Evolutionary conservation across 129 eudicot species (phyloP).

Genomic region (Centrapalus pauciflorus): DNA sequence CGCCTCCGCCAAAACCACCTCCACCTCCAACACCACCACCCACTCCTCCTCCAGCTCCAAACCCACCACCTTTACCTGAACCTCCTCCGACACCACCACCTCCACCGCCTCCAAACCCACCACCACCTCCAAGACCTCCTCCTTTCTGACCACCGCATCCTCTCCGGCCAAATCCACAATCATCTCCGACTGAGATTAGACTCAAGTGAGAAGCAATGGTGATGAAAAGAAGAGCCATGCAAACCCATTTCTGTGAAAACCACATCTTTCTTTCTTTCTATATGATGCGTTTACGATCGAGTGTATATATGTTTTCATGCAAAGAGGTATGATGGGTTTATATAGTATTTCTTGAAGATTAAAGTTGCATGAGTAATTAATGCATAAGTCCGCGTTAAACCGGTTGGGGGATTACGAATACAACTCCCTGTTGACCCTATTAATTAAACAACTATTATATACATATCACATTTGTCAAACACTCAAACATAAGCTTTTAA

Average conservation of each 20-base stretch:
- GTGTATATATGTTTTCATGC: slow-evolving; percentile 13
- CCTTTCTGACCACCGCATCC: slow-evolving; percentile 23
- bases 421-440: slow-evolving; percentile 18
- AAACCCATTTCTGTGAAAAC: slow-evolving; percentile 39
- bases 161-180: slow-evolving; percentile 20
- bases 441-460: neutral
- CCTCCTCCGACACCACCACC: slow-evolving; percentile 46
- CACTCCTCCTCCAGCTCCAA: slow-evolving; percentile 47
- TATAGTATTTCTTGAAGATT: slow-evolving; percentile 11
- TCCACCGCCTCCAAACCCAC: slow-evolving; percentile 29
- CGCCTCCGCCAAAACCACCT: slow-evolving; percentile 35
- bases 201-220: slow-evolving; percentile 38
- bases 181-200: slow-evolving; percentile 27
- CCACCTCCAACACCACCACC: slow-evolving; percentile 37
- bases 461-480: slow-evolving; percentile 21
- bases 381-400: slow-evolving; percentile 27
- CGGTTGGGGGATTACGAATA: slow-evolving; percentile 28
- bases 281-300: neutral
- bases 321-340: neutral
- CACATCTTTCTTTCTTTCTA: slow-evolving; percentile 22
- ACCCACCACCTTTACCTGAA: slow-evolving; percentile 45
- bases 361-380: slow-evolving; percentile 27
- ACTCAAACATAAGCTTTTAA: too few relatives aligned
- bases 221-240: slow-evolving; percentile 24
- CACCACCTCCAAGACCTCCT: slow-evolving; percentile 16